Evolutionary conservation across 495 filamentous ascomycete species (phyloP).

Genomic region (Amphirosellinia nigrospora): DNA sequence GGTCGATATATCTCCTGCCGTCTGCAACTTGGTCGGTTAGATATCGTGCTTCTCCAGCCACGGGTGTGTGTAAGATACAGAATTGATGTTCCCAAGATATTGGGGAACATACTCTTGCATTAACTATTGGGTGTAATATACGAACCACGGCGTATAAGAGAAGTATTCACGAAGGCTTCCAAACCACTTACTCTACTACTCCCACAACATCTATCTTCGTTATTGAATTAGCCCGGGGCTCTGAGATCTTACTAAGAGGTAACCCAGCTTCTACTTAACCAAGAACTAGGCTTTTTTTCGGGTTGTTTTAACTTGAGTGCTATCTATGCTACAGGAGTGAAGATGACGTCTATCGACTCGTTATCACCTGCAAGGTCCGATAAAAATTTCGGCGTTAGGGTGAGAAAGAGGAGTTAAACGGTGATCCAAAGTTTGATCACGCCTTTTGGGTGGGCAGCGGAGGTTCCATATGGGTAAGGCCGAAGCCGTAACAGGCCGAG

Average conservation of each 20-base stretch:
- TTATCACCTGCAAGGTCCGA: not conserved
- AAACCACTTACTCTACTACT: too few relatives aligned
- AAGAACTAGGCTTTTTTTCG: too few relatives aligned
- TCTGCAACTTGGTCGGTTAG: not conserved
- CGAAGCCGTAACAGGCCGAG: not conserved
- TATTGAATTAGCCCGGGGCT: too few relatives aligned
- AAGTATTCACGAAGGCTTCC: too few relatives aligned
- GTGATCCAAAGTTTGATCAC: constrained; percentile 6
- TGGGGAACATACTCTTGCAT: not conserved
- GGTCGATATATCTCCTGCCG: not conserved
- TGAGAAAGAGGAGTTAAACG: not conserved
- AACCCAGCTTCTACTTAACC: too few relatives aligned
- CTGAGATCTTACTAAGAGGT: too few relatives aligned
- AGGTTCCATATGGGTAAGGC: constrained; percentile 14
- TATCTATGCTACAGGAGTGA: too few relatives aligned
- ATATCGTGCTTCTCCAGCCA: not conserved
- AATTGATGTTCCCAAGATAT: not conserved
- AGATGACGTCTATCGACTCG: not conserved
- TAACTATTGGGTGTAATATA: too few relatives aligned
- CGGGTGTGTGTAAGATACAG: not conserved
- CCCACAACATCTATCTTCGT: too few relatives aligned
- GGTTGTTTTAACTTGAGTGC: too few relatives aligned
- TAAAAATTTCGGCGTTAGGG: constrained; percentile 7
- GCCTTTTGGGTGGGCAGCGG: not conserved
- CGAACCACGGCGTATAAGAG: too few relatives aligned